Evolutionary conservation across 1,284 basidiomycete genomes (phyloP), one percentile per base, ranked within the genome.

Genomic region (Exobasidium rhododendri): DNA sequence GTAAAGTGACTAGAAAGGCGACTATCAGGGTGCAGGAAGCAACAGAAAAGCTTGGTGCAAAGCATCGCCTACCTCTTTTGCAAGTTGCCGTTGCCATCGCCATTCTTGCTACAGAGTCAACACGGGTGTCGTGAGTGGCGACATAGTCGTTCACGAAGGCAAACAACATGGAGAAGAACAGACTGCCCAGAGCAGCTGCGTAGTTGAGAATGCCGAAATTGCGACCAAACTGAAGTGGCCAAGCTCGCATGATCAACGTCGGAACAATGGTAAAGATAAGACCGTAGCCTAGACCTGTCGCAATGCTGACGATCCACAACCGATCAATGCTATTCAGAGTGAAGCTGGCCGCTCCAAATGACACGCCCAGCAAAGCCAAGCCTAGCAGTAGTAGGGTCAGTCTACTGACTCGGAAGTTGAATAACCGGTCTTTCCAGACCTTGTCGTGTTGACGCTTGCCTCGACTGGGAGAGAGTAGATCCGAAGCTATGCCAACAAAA

Each of bases 181-280:
- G 40, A 24, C 35, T 47, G 30, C 66, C 66, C 10, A 47, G 40
- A 14, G 66, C 66, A 44, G 59, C 56, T 14, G 60, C 40, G 43
- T 68, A 68, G 24, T 47, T 55, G 3, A 66, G 51, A 14, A 59
- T 13, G 14, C 66, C 66, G 58, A 59, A 68, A 24, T 65, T 65
- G 10, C 66, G 49, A 4, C 66, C 66, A 43, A 68, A 68, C 22
- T 62, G 54, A 11, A 29, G 17, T 11, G 56, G 32, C 44, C 54
- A 68, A 26, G 50, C 50, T 29, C 30, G 30, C 5, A 65, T 56
- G 11, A 61, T 46, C 17, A 57, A 45, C 22, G 64, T 54, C 13
- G 65, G 66, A 13, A 66, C 51, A 4, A 65, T 50, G 30, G 63
- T 61, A 45, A 68, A 68, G 28, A 58, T 35, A 13, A 66, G 24